Evolutionary conservation across 164 flowering plant genomes (phyloP).

Genomic region (Tetracentron sinense): DNA sequence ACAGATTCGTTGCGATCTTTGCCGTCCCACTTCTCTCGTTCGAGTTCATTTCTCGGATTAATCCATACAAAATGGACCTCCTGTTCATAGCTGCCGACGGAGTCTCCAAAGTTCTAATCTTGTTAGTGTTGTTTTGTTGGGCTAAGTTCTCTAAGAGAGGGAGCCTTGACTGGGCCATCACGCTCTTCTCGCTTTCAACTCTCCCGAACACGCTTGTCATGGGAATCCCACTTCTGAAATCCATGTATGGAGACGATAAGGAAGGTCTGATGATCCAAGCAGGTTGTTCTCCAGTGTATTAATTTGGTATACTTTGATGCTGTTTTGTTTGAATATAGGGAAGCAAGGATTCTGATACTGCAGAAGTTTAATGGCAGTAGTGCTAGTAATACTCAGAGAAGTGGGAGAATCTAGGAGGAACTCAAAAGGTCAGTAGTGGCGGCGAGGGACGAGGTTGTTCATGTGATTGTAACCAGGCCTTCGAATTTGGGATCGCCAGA

Average conservation of each 20-base stretch:
- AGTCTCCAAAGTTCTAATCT: constrained; percentile 23
- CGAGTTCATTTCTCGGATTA: constrained; percentile 33
- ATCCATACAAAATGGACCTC: constrained; percentile 34
- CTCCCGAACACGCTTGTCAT: constrained; percentile 43
- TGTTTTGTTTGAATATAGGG: constrained; percentile 41
- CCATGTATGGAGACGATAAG: constrained; percentile 39
- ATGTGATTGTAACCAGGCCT: constrained; percentile 17
- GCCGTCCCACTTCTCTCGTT: constrained; percentile 39
- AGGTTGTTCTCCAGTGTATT: constrained; percentile 36
- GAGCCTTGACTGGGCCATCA: constrained; percentile 36
- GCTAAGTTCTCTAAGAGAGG: constrained; percentile 23
- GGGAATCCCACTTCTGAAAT: constrained; percentile 37
- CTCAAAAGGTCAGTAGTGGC: background rate
- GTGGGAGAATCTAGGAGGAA: background rate
- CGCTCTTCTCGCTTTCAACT: constrained; percentile 35
- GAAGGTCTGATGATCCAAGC: constrained; percentile 32
- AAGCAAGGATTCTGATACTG: constrained; percentile 24
- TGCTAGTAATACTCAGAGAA: constrained; percentile 8
- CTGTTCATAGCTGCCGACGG: constrained; percentile 35
- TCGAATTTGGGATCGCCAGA: constrained; percentile 9
- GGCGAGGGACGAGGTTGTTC: constrained; percentile 19
- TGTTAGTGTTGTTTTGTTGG: constrained; percentile 25
- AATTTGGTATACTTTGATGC: constrained; percentile 34
- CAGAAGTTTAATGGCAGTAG: constrained; percentile 8
- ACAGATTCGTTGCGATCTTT: constrained; percentile 35